Conservation (phyloP, 1,284 basidiomycete genomes). For the Rhodotorula sp. region DNA sequence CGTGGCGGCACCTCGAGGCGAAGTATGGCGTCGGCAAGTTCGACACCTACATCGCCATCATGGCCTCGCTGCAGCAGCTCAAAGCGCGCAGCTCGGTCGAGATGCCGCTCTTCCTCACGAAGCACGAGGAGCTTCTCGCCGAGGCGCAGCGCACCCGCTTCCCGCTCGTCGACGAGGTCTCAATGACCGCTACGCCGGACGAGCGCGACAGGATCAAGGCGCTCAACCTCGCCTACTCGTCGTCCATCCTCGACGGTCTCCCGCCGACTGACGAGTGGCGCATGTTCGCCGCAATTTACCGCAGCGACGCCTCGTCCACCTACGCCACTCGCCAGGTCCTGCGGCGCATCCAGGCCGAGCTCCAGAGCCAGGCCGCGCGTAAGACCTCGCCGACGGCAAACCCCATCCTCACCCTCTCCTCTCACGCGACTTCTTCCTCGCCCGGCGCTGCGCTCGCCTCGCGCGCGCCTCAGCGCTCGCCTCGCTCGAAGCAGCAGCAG, state of each 20-base stretch:
- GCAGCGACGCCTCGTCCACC: background rate
- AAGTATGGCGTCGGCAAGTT: too few species aligned
- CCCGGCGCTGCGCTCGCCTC: background rate
- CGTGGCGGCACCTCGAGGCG: too few species aligned
- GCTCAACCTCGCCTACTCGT: background rate
- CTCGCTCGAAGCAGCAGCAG: background rate
- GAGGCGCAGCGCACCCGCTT: background rate
- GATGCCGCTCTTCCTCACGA: background rate
- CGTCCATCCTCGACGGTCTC: background rate
- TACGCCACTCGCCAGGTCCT: background rate
- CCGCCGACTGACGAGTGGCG: background rate
- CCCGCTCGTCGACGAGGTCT: background rate
- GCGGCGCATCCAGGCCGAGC: background rate
- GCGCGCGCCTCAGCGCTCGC: background rate
- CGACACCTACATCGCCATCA: too few species aligned
- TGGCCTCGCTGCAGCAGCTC: too few species aligned
- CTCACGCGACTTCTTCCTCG: background rate
- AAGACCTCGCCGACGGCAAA: background rate
- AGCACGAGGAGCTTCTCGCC: background rate
- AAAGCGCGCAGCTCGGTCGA: too few species aligned
- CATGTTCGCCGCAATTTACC: background rate
- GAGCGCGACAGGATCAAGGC: background rate
- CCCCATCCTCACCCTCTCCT: background rate
- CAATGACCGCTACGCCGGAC: background rate
- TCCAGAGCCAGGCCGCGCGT: background rate